phyloP scores from a whole-genome alignment of 805 yeast species.

The Wickerhamomyces rabaulensis region DNA sequence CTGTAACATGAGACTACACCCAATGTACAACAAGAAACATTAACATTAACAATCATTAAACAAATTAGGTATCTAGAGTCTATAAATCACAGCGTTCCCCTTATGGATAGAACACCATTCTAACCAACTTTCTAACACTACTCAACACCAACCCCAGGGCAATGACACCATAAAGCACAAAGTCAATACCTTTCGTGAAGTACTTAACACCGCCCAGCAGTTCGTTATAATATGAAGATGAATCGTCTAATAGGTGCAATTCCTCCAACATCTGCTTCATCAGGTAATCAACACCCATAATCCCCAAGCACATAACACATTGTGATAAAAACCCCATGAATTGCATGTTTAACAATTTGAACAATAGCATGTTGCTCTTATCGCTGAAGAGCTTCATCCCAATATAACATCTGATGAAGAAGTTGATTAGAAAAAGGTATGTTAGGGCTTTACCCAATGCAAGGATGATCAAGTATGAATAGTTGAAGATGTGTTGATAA shows the following conservation, averaged over 20 bases:
- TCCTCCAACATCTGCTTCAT: constrained; percentile 4
- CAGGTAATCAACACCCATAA: constrained; percentile 9
- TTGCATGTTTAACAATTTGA: constrained; percentile 15
- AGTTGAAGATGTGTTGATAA: constrained; percentile 10
- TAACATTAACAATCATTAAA: no score
- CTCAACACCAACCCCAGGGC: constrained; percentile 10
- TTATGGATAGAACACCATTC: neutral
- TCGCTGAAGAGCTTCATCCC: constrained; percentile 15
- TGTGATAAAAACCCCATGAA: constrained; percentile 18
- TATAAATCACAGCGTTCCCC: no score
- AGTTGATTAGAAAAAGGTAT: constrained; percentile 13
- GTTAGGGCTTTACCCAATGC: constrained; percentile 13
- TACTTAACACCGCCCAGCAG: constrained; percentile 1
- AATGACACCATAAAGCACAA: constrained; percentile 10
- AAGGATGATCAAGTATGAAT: constrained; percentile 10
- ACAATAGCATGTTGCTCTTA: constrained; percentile 12
- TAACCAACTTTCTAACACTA: constrained; percentile 5
- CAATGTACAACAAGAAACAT: no score
- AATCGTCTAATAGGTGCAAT: neutral
- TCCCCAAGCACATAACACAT: constrained; percentile 8
- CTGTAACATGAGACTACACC: no score
- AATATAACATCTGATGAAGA: constrained; percentile 16
- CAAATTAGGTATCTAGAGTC: no score
- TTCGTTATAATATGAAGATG: constrained; percentile 1
- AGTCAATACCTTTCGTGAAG: constrained; percentile 7